Base-by-base conservation (phyloP, 2,329 filamentous ascomycete genomes). In the Lachnellula cervina region DNA sequence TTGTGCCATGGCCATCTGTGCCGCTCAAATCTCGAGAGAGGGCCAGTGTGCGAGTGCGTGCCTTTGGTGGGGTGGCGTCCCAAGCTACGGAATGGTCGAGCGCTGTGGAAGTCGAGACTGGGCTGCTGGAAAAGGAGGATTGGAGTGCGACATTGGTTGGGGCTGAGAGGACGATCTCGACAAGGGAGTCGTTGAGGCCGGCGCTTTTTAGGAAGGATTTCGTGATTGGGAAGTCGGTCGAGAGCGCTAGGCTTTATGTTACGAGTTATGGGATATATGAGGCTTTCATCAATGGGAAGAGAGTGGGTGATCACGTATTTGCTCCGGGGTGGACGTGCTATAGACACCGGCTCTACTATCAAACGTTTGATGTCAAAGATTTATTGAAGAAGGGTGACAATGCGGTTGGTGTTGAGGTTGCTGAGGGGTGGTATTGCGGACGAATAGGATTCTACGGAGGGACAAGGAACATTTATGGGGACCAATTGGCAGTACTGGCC, bases 341-440 rank as follows among this genome's bases (percentile, higher is more conserved):
- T 58, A 67, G 73, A 0, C 66, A 76, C 47, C 72, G 80, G 0
- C 72, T 77, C n/a, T 69, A 73, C 1, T 84, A 83, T 57, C 74
- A 82, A 54, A 77, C 75, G 0, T 80, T 77, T 53, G 78, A 83
- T 57, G 75, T 83, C 1, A 74, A 73, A 0, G 57, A 68, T 0
- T 68, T 77, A 0, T 54, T 82, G 1, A 55, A 52, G 3, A 44
- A 61, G 0, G 70, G 69, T 2, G 55, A 62, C 4, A 80, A 80
- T 60, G 67, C 66, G 0, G 65, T 80, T 35, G 73, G 69, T 0
- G 69, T 73, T 3, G 70, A 72, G 14, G 69, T 80, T 21, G 77
- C 70, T 2, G 77, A 80, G 59, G 78, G 80, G 1, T 82, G 79
- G 79, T 80, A 71, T 45, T 61, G 66, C 21, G 74, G 75, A 1